Evolutionary conservation across 176 grass and related monocot genomes (phyloP), one percentile per base, ranked within the genome.

Genomic region (Oryza longistaminata): DNA sequence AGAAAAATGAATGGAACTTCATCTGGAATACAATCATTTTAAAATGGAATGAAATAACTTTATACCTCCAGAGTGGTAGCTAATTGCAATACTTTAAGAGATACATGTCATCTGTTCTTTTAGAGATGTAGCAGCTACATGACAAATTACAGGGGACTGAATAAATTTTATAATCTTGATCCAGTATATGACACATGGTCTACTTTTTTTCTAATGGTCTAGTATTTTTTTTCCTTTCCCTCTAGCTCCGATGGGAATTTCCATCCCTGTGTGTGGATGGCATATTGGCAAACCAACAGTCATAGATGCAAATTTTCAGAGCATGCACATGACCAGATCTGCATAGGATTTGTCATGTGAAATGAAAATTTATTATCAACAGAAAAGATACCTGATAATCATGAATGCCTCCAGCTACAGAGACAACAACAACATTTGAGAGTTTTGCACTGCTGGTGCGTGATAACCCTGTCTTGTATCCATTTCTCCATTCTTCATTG

Each of bases 401-500:
- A 88, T 94, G 73, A 66, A 98, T 90, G 31, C 96, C 96, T 60
- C 96, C 96, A 42, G 91, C 83, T 81, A 98, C 39, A 87, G 96
- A 98, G 73, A 96, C 69, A 75, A 95, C 88, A 83, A 98, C 81
- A 27, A 96, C 89, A 92, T 98, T 87, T 66, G 91, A 92, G 80
- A 98, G 80, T 53, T 91, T 92, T 40, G 84, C 64, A 85, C 39
- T 85, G 15, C 60, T 86, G 85, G 46, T 70, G 69, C 17, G 80
- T 52, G 83, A 85, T 64, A 67, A 82, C 55, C 87, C 79, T 73
- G 40, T 76, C 75, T 37, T 84, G 81, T 95, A 98, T 78, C 93
- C 93, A 62, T 95, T 93, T 92, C 81, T 95, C 96, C 96, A 98
- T 88, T 95, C 86, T 86, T 84, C 83, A 89, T 98, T 98, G 53